Percentiles rank a stretch among this genome's conserved stretches.
These are phyloP conservation scores for Linderniella brevidens DNA, from an alignment of 257 asterid genomes.

Conservation along the genomic window DNA sequence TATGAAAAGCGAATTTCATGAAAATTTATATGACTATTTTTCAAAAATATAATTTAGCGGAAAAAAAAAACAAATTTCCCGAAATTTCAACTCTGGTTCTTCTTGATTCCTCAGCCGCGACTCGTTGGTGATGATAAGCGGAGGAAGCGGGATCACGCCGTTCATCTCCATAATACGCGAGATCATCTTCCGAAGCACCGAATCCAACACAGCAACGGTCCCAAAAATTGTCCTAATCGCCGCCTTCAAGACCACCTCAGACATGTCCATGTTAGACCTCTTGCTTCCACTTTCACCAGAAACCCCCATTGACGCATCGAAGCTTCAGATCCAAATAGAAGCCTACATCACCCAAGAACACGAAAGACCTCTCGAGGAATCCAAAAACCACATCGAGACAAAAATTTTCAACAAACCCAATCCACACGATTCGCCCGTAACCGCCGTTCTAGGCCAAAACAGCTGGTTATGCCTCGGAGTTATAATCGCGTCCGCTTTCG, in stretches of 20 bases:
- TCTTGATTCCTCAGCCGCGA: constrained; percentile 26
- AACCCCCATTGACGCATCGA: constrained; percentile 21
- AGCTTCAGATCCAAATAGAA: constrained; percentile 30
- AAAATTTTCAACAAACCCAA: constrained; percentile 41
- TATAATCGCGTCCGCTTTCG: constrained; percentile 43
- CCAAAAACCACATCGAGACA: constrained; percentile 17
- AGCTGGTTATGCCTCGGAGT: constrained; percentile 59
- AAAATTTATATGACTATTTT: neutral
- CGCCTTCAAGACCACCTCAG: constrained; percentile 38
- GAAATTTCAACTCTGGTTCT: neutral
- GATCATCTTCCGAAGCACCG: constrained; percentile 18
- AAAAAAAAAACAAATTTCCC: neutral
- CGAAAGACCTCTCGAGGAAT: constrained; percentile 12
- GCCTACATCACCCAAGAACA: constrained; percentile 57
- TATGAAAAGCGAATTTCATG: too few relatives aligned
- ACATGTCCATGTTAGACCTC: constrained; percentile 40
- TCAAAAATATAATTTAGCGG: neutral
- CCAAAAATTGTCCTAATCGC: constrained; percentile 35
- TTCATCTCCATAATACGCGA: constrained; percentile 50
- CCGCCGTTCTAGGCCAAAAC: constrained; percentile 42
- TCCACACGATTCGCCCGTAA: constrained; percentile 33
- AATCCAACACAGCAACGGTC: constrained; percentile 17
- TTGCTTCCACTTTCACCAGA: constrained; percentile 41
- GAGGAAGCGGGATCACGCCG: constrained; percentile 72
- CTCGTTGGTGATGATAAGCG: constrained; percentile 46